Percentiles rank a stretch among this genome's conserved stretches.
phyloP scores from a whole-genome alignment of 768 basidiomycete genomes.

The Collybia mongolica region DNA sequence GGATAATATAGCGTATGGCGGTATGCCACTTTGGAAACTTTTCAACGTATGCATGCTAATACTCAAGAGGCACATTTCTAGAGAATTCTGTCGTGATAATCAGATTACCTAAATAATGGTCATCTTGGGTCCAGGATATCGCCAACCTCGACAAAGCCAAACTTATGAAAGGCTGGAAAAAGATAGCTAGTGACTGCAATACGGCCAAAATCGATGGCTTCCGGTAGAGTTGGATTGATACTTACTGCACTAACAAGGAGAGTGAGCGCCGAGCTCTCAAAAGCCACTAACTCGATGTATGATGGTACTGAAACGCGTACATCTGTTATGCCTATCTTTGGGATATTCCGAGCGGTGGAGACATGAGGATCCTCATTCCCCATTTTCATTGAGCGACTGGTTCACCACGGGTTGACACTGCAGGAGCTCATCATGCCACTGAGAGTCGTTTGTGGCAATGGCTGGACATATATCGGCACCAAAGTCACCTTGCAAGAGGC shows the following conservation, averaged over 20 bases:
- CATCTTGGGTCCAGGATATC: background rate
- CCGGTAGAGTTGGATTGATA: background rate
- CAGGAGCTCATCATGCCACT: background rate
- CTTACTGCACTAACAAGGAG: background rate
- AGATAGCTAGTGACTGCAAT: background rate
- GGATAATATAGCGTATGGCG: too few relatives aligned
- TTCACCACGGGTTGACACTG: conserved; percentile 20
- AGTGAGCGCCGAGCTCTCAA: background rate
- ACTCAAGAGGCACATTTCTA: too few relatives aligned
- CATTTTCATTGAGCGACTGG: conserved; percentile 19
- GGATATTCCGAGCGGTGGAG: background rate
- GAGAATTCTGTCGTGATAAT: background rate
- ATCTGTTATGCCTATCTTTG: background rate
- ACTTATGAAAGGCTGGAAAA: background rate
- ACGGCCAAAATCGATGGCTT: background rate
- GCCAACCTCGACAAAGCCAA: background rate
- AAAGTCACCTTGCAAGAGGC: background rate
- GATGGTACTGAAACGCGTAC: background rate
- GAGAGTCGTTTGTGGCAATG: background rate
- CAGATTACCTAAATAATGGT: too few relatives aligned
- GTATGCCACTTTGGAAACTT: too few relatives aligned
- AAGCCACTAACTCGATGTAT: background rate
- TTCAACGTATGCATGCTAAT: too few relatives aligned
- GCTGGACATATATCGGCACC: background rate
- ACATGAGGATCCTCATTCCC: background rate